Percentiles rank a stretch among this genome's conserved stretches.
These are phyloP conservation scores for Cantharellus cinnabarinus DNA, from an alignment of 768 basidiomycete genomes.

Conservation along the genomic window DNA sequence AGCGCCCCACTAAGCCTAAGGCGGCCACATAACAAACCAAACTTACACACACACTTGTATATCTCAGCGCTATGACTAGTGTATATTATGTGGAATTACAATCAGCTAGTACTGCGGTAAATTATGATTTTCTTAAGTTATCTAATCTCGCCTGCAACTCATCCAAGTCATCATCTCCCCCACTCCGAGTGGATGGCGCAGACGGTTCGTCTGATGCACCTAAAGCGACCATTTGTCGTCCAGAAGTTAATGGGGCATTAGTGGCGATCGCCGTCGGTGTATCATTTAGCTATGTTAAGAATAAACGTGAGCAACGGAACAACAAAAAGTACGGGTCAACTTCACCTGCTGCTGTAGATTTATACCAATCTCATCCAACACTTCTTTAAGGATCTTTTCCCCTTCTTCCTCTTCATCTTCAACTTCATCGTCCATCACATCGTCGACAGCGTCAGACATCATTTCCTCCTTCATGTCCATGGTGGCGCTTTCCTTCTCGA, in stretches of 20 bases:
- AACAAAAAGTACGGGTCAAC: neutral
- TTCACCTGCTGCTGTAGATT: slow-evolving; percentile 51
- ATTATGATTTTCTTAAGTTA: slow-evolving; percentile 34
- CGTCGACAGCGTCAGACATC: slow-evolving; percentile 98
- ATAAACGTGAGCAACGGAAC: neutral
- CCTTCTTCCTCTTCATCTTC: slow-evolving; percentile 95
- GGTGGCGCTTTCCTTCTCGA: slow-evolving; percentile 88
- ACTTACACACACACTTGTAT: neutral
- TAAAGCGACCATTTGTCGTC: slow-evolving; percentile 65
- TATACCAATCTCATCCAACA: slow-evolving; percentile 93
- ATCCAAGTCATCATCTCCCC: slow-evolving; percentile 56
- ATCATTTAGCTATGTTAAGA: slow-evolving; percentile 44
- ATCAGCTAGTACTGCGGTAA: neutral
- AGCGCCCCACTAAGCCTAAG: slow-evolving; percentile 28
- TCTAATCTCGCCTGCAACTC: slow-evolving; percentile 86
- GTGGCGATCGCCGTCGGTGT: slow-evolving; percentile 55
- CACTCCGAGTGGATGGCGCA: slow-evolving; percentile 11
- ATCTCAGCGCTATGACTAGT: too few relatives aligned
- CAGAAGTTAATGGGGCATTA: slow-evolving; percentile 38
- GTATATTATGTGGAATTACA: neutral
- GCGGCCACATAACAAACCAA: neutral
- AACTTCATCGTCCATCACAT: slow-evolving; percentile 79
- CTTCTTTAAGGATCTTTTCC: slow-evolving; percentile 86
- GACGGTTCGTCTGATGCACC: slow-evolving; percentile 39
- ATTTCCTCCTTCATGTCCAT: slow-evolving; percentile 99